Evolutionary conservation across 768 basidiomycete species (phyloP).

Genomic region (Udeniomyces megalosporus): DNA sequence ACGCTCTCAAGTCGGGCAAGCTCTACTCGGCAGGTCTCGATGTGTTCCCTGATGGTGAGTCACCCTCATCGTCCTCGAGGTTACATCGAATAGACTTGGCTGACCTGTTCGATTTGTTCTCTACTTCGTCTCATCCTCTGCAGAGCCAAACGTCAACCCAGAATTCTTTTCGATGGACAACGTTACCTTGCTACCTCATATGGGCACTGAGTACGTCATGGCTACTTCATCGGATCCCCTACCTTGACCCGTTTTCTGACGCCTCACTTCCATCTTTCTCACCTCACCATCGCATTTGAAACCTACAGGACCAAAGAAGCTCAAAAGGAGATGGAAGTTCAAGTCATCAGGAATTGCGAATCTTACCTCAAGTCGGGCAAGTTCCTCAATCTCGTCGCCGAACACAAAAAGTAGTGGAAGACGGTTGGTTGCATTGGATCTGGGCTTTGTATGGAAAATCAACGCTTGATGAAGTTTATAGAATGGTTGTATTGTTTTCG

Average conservation of each 20-base stretch:
- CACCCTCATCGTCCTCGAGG: not conserved
- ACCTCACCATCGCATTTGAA: no score
- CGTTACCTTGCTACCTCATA: constrained; percentile 73
- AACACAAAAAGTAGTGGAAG: not conserved
- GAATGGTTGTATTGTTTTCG: no score
- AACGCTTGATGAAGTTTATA: no score
- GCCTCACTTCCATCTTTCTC: no score
- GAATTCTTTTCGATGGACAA: constrained; percentile 51
- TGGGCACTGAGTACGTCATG: constrained; percentile 58
- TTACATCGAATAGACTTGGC: no score
- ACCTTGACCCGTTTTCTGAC: no score
- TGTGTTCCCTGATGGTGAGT: constrained; percentile 10
- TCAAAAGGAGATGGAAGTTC: not conserved
- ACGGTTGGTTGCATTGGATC: no score
- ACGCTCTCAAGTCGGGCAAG: constrained; percentile 2
- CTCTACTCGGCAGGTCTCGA: constrained; percentile 10
- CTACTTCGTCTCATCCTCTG: not conserved
- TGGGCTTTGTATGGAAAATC: no score
- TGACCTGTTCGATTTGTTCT: not conserved
- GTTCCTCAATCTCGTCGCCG: not conserved
- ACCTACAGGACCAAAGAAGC: not conserved
- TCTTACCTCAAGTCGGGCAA: not conserved
- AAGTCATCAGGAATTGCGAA: not conserved
- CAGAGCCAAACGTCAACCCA: constrained; percentile 8
- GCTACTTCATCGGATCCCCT: no score